phyloP scores from a whole-genome alignment of 805 yeast genomes.

The Spathaspora passalidarum region DNA sequence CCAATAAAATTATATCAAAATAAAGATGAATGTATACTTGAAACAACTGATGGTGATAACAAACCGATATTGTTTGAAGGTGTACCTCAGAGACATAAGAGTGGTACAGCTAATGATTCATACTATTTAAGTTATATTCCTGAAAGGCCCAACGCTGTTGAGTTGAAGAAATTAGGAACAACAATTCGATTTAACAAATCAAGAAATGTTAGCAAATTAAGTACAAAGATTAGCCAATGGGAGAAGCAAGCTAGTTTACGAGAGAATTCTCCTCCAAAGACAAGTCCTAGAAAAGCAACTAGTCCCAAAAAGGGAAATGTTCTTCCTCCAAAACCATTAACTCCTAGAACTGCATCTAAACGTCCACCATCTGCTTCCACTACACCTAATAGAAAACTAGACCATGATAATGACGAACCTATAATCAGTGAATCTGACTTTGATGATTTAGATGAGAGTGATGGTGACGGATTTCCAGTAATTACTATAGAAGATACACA shows the following conservation, averaged over 20 bases:
- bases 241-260: conserved; percentile 7
- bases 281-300: background rate
- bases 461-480: background rate
- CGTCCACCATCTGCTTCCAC: conserved; percentile 8
- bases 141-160: conserved; percentile 13
- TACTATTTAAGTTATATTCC: conserved; percentile 25
- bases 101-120: conserved; percentile 20
- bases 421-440: conserved; percentile 36
- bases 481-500: background rate
- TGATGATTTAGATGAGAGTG: conserved; percentile 25
- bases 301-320: conserved; percentile 1
- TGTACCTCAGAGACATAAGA: conserved; percentile 25
- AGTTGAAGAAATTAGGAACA: conserved; percentile 24
- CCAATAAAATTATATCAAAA: conserved; percentile 33
- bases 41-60: conserved; percentile 21
- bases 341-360: background rate
- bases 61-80: conserved; percentile 38
- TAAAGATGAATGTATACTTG: conserved; percentile 29
- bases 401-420: conserved; percentile 8
- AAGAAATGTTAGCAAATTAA: conserved; percentile 31
- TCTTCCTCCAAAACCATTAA: background rate
- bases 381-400: conserved; percentile 1
- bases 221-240: conserved; percentile 22
- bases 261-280: background rate
- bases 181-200: conserved; percentile 37